Base-by-base conservation (phyloP, 164 flowering plant genomes). In the Houttuynia cordata region DNA sequence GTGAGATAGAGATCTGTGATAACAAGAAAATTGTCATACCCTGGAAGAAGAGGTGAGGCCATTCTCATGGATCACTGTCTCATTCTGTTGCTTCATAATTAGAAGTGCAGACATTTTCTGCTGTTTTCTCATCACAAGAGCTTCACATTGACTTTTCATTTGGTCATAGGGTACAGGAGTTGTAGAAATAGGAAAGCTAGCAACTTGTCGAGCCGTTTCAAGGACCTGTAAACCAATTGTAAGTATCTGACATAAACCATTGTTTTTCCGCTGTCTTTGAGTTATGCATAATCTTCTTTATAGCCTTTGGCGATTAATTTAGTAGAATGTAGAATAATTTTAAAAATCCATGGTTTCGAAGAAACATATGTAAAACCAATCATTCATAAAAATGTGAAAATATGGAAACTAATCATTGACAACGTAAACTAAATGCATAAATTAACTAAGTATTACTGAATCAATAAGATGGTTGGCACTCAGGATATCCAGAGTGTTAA, bases 91-190 rank as follows among this genome's bases (percentile, higher is more conserved):
- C 80, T 82, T 81, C 68, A 81, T 77, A 73, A 85, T 86, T 9
- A 78, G 79, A 67, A 91, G 86, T 61, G 77, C 83, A 0, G 88
- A 83, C 93, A 91, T 91, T 78, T 88, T 91, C 65, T 84, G 82
- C 71, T 88, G 88, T 68, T 91, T 91, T 40, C 93, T 91, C 3
- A 70, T 70, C 10, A 86, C 84, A 71, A 91, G 91, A 41, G 96
- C 96, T 70, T 88, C 93, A 71, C 97, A 91, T 63, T 91, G 93
- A 73, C 70, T 82, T 68, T 74, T 83, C 83, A 88, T 83, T 73
- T 91, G 78, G 64, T 88, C 85, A 63, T 91, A 91, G 14, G 96
- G 79, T 51, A 88, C 67, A 1, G 91, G 91, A 8, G 85, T 68
- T 4, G 81, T 68, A 56, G 90, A 75, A 37, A 75, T 81, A 17